phyloP scores from a whole-genome alignment of 2,329 filamentous ascomycete genomes.

The Penicillium freii region DNA sequence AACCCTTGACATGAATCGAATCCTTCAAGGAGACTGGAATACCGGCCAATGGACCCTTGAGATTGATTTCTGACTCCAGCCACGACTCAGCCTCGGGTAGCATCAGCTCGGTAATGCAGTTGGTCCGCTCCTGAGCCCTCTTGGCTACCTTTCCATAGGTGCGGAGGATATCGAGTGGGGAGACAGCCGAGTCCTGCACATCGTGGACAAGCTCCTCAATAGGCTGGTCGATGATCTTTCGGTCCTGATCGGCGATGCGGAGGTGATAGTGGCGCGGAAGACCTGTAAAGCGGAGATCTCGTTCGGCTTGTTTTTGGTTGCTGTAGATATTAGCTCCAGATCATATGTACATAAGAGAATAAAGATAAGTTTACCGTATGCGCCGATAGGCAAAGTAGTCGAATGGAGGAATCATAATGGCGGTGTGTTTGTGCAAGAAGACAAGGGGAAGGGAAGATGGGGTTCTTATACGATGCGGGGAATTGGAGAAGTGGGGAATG shows the following conservation, averaged over 20 bases:
- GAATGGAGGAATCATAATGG: conserved; percentile 53
- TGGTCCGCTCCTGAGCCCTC: conserved; percentile 80
- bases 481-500: conserved; percentile 18
- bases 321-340: conserved; percentile 46
- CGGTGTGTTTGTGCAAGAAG: not conserved
- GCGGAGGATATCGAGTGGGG: conserved; percentile 71
- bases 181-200: conserved; percentile 67
- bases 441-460: conserved; percentile 7
- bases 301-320: conserved; percentile 74
- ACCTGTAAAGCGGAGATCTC: conserved; percentile 64
- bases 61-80: conserved; percentile 62
- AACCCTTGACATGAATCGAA: conserved; percentile 74
- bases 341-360: too few relatives aligned
- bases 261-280: conserved; percentile 65
- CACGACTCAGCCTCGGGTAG: conserved; percentile 74
- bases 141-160: conserved; percentile 85
- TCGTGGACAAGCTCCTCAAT: conserved; percentile 76
- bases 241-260: conserved; percentile 64
- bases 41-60: conserved; percentile 79
- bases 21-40: conserved; percentile 84
- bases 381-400: conserved; percentile 69
- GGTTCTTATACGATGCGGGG: conserved; percentile 20
- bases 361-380: conserved; percentile 60
- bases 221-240: conserved; percentile 65
- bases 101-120: conserved; percentile 85